Evolutionary conservation across 495 filamentous ascomycete species (phyloP), one percentile per base, ranked within the genome.

Genomic region (Penicillium bovifimosum): DNA sequence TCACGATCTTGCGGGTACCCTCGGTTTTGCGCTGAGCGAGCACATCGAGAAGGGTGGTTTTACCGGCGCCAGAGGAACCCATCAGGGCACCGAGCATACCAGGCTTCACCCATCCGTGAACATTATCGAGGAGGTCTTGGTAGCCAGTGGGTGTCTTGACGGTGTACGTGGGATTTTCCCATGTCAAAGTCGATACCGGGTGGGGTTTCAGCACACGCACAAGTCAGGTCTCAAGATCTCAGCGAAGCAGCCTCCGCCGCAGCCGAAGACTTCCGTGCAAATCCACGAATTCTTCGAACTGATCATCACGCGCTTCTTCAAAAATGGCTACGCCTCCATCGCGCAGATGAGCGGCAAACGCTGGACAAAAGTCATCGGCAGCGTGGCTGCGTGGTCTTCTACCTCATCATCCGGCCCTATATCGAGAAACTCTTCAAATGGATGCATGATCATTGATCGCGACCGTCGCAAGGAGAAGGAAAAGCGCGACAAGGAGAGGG

Each of bases 51-150:
- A 85, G 63, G 0, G 81, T 85, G 5, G 81, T 85, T 47, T 85
- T 85, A 18, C 81, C 81, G 2, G 81, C 81, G 13, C 81, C 81
- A 26, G 80, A 82, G 11, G 76, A 76, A 10, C 81, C 81, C 75
- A 91, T 87, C 8, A 90, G 69, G 1, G 87, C 87, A 13, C 83
- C 80, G 54, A 91, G 72, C 61, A 82, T 77, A 43, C 91, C 91
- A 18, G 91, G 91, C 63, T 93, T 93, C 45, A 95, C 88, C 86
- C 87, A 96, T 36, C 91, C 91, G 56, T 89, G 84, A 2, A 95
- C 85, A 54, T 93, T 76, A 54, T 95, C 83, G 14, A 96, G 74
- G 2, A 90, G 71, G 2, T 67, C 46, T 24, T 66, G 61, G 49
- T 62, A 76, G 17, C 61, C 74, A 45, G 59, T 67, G 53, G 53